Evolutionary conservation across 164 flowering plant species (phyloP).

Genomic region (Sedum album): DNA sequence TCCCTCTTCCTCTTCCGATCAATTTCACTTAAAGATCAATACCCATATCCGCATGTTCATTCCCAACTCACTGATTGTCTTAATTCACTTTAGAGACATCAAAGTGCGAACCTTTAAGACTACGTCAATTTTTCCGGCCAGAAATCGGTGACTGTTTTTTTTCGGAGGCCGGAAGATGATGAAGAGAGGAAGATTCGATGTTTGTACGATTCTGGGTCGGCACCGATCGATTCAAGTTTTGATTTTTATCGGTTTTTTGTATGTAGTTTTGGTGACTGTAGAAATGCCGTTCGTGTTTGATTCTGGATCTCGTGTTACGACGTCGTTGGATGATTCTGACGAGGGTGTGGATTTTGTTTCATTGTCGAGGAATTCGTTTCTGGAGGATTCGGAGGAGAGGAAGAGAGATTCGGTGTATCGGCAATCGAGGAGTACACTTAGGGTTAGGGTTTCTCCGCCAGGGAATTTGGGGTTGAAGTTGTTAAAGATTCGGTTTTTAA

Average conservation of each 20-base stretch:
- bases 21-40: not conserved
- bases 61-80: not conserved
- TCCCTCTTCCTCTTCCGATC: not conserved
- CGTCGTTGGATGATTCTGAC: conserved; percentile 19
- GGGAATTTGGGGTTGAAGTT: conserved; percentile 13
- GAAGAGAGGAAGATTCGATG: conserved; percentile 31
- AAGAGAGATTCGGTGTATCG: conserved; percentile 22
- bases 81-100: not conserved
- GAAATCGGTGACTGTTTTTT: not conserved
- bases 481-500: conserved; percentile 16
- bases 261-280: conserved; percentile 41
- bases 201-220: conserved; percentile 23
- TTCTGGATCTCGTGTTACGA: conserved; percentile 19
- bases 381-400: conserved; percentile 14
- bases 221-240: conserved; percentile 34
- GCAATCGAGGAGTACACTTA: conserved; percentile 18
- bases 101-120: not conserved
- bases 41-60: not conserved
- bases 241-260: conserved; percentile 28
- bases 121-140: not conserved
- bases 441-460: conserved; percentile 14
- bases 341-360: conserved; percentile 17
- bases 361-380: not conserved
- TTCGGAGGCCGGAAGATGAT: conserved; percentile 25
- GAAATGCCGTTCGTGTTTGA: conserved; percentile 49